phyloP scores from a whole-genome alignment of 306 rosid species.

The Acacia acuminata region DNA sequence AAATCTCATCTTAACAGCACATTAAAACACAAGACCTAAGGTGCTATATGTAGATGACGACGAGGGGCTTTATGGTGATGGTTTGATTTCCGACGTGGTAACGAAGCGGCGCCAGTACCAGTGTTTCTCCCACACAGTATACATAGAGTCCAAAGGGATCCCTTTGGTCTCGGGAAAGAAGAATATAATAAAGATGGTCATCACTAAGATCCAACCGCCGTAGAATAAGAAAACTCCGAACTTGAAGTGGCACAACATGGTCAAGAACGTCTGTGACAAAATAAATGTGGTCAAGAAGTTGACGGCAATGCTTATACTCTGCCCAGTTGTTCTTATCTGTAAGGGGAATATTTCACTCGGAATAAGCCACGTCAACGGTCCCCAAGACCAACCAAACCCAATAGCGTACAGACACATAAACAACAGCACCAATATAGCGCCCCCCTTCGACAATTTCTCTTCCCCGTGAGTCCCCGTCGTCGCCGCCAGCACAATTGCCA shows the following conservation, averaged over 20 bases:
- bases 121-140: constrained; percentile 59
- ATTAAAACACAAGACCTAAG: background rate
- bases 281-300: constrained; percentile 47
- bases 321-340: constrained; percentile 63
- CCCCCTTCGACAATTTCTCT: constrained; percentile 45
- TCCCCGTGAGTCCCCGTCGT: constrained; percentile 52
- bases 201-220: constrained; percentile 51
- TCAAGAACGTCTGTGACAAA: constrained; percentile 65
- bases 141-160: constrained; percentile 60
- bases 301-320: constrained; percentile 54
- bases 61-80: background rate
- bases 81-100: background rate
- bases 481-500: constrained; percentile 52
- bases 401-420: constrained; percentile 53
- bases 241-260: constrained; percentile 74
- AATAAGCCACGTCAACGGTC: constrained; percentile 67
- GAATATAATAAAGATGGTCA: constrained; percentile 57
- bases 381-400: constrained; percentile 95
- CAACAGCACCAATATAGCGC: constrained; percentile 50
- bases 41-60: background rate
- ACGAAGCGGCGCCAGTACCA: constrained; percentile 73
- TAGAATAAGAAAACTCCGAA: constrained; percentile 70
- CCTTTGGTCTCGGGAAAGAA: constrained; percentile 83
- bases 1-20: background rate
- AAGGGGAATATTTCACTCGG: constrained; percentile 80